Base-by-base conservation (phyloP, 768 basidiomycete genomes). In the Leccinellum rugosiceps region DNA sequence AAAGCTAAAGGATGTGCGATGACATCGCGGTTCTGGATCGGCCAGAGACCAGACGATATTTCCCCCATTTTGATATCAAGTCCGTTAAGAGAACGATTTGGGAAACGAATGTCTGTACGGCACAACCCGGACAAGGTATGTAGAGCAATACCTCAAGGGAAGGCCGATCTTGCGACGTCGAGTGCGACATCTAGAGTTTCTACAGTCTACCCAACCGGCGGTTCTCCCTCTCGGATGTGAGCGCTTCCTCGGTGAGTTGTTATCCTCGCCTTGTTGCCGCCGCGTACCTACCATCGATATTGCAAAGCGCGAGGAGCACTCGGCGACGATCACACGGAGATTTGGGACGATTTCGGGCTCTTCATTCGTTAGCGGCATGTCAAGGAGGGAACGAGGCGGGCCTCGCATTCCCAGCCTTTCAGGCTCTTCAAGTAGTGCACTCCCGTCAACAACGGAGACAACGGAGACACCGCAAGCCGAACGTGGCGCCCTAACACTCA, bases 131-230 rank as follows among this genome's bases (percentile, higher is more conserved):
- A 68, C n/a, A 69, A 66, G 62, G 69, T 72, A 55, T 31, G 71
- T 64, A 14, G 23, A 30, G 19, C 28, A 14, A 17, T 17, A 6
- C 30, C 28, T 9, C 21, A 34, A 14, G 9, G 23, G 2, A 26
- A 32, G 8, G 25, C n/a, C 7, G 23, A 45, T 6, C 15, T 21
- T 15, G 10, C 15, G 30, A 57, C n/a, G 26, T 21, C 35, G 44
- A 49, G 38, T 30, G 30, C 48, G 32, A 38, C 43, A 4, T 50
- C 15, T 41, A 68, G 64, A 44, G 52, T 52, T 70, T 70, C 49
- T 70, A 70, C 43, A 72, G 59, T 25, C 46, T 72, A 7, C 69
- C 69, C 14, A 70, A 70, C 13, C 63, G 71, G 44, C 66, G 61
- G n/a, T 68, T 70, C 25, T 72, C 71, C 10, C n/a, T 71, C 11